Evolutionary conservation across 2,329 filamentous ascomycete genomes (phyloP), one percentile per base, ranked within the genome.

Genomic region (Fusarium sp.): DNA sequence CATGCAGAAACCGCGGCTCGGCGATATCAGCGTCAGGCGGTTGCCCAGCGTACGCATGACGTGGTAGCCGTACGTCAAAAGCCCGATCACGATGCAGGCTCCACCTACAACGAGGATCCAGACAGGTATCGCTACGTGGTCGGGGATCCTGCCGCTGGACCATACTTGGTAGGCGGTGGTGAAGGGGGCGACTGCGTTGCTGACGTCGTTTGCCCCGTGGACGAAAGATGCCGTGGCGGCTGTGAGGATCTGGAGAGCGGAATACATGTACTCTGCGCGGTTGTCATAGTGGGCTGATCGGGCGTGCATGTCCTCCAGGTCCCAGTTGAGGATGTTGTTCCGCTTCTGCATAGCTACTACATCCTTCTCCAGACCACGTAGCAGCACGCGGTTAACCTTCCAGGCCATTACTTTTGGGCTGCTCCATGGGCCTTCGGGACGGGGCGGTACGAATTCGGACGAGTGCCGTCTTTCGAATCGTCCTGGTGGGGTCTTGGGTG

Each of bases 201-300:
- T 81, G 19, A 91, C 85, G 67, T 91, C 89, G 77, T 91, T 91
- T 68, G 88, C 87, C n/a, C 89, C 89, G 77, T 91, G 88, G 3
- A 85, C 85, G 65, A 90, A 90, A 6, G 87, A 89, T 4, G 87
- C 87, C 19, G 87, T 87, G 70, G 85, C 84, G 10, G 88, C 87
- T 7, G 87, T 88, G 76, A 88, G 80, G 68, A 88, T 76, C 71
- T 88, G 87, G 22, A 88, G 81, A 75, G 87, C 88, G 7, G 84
- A 86, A 77, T 86, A 89, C 58, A 87, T 80, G 78, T 86, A 86
- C 76, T 90, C 88, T 71, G 84, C 82, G 66, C 85, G 83, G 77
- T 90, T 90, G 74, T 88, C 83, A 75, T 85, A 90, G 72, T 88
- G 86, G n/a, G 81, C 76, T 10, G 86, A 87, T 30, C 81, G 82